phyloP scores from a whole-genome alignment of 768 basidiomycete genomes.

The Hypholoma sublateritium region DNA sequence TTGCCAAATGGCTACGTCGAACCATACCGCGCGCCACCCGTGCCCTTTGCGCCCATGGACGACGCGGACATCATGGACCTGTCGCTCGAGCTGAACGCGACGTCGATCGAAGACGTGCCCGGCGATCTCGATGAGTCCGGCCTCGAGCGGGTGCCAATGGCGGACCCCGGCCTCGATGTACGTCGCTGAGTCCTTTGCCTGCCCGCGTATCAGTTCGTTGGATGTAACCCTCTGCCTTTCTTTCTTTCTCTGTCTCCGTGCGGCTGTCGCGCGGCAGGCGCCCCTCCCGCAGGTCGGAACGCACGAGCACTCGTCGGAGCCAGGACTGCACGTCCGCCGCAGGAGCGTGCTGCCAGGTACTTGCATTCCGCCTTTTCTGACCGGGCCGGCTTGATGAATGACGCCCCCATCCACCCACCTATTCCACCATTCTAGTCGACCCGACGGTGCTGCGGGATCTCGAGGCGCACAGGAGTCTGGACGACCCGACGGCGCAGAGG shows the following conservation, averaged over 20 bases:
- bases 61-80: slow-evolving; percentile 88
- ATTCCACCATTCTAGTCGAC: slow-evolving; percentile 55
- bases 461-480: slow-evolving; percentile 83
- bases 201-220: slow-evolving; percentile 9
- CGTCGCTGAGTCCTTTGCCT: slow-evolving; percentile 34
- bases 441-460: slow-evolving; percentile 86
- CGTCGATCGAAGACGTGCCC: slow-evolving; percentile 72
- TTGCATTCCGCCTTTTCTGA: slow-evolving; percentile 20
- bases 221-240: slow-evolving; percentile 10
- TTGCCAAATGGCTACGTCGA: slow-evolving; percentile 73
- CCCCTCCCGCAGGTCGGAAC: slow-evolving; percentile 65
- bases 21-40: slow-evolving; percentile 70
- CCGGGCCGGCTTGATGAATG: slow-evolving; percentile 8
- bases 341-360: slow-evolving; percentile 93
- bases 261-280: slow-evolving; percentile 41
- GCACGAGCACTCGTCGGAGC: slow-evolving; percentile 55
- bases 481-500: slow-evolving; percentile 41
- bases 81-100: slow-evolving; percentile 85
- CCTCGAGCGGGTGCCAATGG: slow-evolving; percentile 87
- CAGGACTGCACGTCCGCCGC: slow-evolving; percentile 83
- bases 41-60: slow-evolving; percentile 73
- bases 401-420: slow-evolving; percentile 12
- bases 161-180: slow-evolving; percentile 86
- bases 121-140: slow-evolving; percentile 78
- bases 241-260: slow-evolving; percentile 1